These are phyloP conservation scores for Aciculosporium take DNA, from an alignment of 2,329 filamentous ascomycete species.

Conservation along the genomic window DNA sequence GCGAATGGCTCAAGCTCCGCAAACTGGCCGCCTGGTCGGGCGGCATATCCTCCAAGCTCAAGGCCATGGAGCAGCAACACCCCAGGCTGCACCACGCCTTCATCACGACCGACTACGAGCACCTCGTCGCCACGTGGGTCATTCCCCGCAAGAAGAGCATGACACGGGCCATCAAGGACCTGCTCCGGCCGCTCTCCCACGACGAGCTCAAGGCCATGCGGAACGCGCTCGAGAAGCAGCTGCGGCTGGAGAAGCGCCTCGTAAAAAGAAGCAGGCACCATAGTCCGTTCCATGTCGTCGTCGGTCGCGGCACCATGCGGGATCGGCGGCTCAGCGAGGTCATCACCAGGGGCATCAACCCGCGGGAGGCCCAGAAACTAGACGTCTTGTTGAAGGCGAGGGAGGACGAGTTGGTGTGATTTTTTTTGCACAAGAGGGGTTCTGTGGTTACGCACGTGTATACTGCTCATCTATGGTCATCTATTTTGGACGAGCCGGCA, in stretches of 20 bases:
- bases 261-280: neutral
- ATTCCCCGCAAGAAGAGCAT: constrained; percentile 13
- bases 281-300: constrained; percentile 6
- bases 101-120: constrained; percentile 17
- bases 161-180: constrained; percentile 15
- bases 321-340: neutral
- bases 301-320: neutral
- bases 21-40: constrained; percentile 33
- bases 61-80: constrained; percentile 24
- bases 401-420: neutral
- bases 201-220: constrained; percentile 15
- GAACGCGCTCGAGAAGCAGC: constrained; percentile 10
- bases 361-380: constrained; percentile 3
- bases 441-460: too few relatives aligned
- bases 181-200: constrained; percentile 17
- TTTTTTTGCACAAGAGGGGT: too few relatives aligned
- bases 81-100: constrained; percentile 28
- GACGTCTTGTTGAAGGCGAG: constrained; percentile 3
- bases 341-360: constrained; percentile 1
- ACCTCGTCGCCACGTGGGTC: constrained; percentile 14
- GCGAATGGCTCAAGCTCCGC: constrained; percentile 35
- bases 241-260: constrained; percentile 2
- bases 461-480: too few relatives aligned
- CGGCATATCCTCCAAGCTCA: constrained; percentile 26
- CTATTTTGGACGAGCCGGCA: too few relatives aligned